Base-by-base conservation (phyloP, 164 flowering plant genomes). In the Vitis labrusca region DNA sequence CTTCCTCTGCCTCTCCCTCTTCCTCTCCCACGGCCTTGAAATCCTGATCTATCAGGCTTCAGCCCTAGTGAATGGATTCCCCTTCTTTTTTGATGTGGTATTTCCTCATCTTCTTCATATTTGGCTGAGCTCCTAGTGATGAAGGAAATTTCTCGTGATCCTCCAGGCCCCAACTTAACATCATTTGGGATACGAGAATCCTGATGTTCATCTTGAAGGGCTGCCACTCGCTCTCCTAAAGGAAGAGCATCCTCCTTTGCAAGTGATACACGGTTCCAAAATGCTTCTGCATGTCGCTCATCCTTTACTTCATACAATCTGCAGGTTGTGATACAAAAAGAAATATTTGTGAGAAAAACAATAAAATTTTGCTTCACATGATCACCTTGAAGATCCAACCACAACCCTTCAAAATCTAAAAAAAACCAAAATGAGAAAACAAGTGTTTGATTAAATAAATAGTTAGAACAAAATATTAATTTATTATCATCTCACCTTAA, bases 291-390 rank as follows among this genome's bases (percentile, higher is more conserved):
- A 79, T 95, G 98, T 15, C 91, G 79, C 68, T 85, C 93, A 78
- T 95, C 99, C 86, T 91, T 95, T 32, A 87, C 92, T 78, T 88
- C 99, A 78, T 88, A 84, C 52, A 95, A 73, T 70, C 99, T 92
- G 77, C 67, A 78, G n/a, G 50, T 60, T 65, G 49, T 27, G 9
- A 59, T 37, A 32, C 12, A 62, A 16, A 15, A 63, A 27, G 16
- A 1, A 29, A n/a, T 19, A 53, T 37, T 51, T 63, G 66, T 8
- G 11, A 53, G 10, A 48, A 10, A 44, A 48, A 52, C 10, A n/a
- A 47, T 16, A 44, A 61, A 53, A 23, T 23, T 23, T 23, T 23
- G 27, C 27, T 23, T 23, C 27, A 23, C 27, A 23, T 23, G 27
- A 23, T 23, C 27, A 23, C 27, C 27, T 23, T 23, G 27, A 1